Conservation (phyloP, 306 rosid genomes). For the Prunus salicina region DNA sequence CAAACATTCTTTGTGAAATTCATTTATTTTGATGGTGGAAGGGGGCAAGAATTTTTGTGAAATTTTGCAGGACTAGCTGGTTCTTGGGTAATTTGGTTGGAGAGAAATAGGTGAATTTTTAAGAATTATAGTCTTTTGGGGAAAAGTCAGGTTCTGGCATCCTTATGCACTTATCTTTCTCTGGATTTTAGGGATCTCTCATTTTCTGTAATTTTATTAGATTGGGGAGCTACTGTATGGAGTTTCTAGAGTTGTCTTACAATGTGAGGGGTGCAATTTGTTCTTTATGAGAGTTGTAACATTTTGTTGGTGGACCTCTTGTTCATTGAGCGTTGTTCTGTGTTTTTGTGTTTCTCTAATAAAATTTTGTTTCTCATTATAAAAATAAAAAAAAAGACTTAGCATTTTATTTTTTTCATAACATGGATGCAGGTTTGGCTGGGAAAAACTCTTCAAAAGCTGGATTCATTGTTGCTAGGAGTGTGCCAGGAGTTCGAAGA, state of each 20-base stretch:
- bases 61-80: background rate
- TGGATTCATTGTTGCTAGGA: slow-evolving; percentile 91
- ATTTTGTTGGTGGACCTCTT: background rate
- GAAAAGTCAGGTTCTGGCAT: background rate
- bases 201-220: no score
- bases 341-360: background rate
- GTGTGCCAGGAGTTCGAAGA: slow-evolving; percentile 94
- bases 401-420: slow-evolving; percentile 1
- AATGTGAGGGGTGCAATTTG: background rate
- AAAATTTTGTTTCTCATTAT: background rate
- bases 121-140: background rate
- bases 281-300: background rate
- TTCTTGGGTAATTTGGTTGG: background rate
- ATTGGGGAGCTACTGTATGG: background rate
- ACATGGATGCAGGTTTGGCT: slow-evolving; percentile 72
- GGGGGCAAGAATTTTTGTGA: background rate
- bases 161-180: background rate
- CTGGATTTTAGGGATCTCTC: background rate
- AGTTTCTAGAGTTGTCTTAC: background rate
- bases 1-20: no score
- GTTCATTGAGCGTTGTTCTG: background rate
- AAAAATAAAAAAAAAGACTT: background rate
- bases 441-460: slow-evolving; percentile 83
- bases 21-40: no score
- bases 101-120: background rate